Base-by-base conservation (phyloP, 2,329 filamentous ascomycete species). In the Periconia digitata region DNA sequence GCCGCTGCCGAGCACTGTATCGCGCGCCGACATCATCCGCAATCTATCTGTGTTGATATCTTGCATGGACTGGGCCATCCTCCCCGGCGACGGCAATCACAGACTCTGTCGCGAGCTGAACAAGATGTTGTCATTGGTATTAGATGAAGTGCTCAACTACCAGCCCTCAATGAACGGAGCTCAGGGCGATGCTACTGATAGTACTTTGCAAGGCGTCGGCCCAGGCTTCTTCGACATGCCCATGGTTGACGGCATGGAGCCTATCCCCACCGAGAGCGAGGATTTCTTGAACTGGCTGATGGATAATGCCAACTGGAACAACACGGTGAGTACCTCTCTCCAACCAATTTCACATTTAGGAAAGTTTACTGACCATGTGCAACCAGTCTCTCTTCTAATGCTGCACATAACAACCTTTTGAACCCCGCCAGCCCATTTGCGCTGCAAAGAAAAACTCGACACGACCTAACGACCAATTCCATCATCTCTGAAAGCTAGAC, bases 111-210 rank as follows among this genome's bases (percentile, higher is more conserved):
- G 49, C 35, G 67, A 71, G 48, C 55, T 70, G 8, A 71, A 69
- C 47, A 69, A 71, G 43, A 69, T 70, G 66, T 57, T 70, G 5
- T 60, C 64, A 1, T 34, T 66, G 24, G 60, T 71, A 1, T 40
- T 71, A 13, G 66, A 71, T 34, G 66, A 71, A 39, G 66, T 70
- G 3, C 59, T 71, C 12, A 69, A 71, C 39, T 68, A 69, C 40
- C 61, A 70, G 40, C 63, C 64, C 13, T 56, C 63, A 15, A 20
- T 47, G 2, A 61, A 59, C 16, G 49, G 56, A 8, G 54, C 40
- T 6, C 58, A 57, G 21, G 43, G 45, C 6, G 53, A 53, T 17
- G 51, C 50, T 6, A 17, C 53, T 3, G 38, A 56, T 7, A 40
- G 34, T 3, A 37, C 27, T 4, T 16, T 50, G 15, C 41, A 29